Evolutionary conservation across 495 filamentous ascomycete genomes (phyloP), one percentile per base, ranked within the genome.

Genomic region (Penicillium lagena): DNA sequence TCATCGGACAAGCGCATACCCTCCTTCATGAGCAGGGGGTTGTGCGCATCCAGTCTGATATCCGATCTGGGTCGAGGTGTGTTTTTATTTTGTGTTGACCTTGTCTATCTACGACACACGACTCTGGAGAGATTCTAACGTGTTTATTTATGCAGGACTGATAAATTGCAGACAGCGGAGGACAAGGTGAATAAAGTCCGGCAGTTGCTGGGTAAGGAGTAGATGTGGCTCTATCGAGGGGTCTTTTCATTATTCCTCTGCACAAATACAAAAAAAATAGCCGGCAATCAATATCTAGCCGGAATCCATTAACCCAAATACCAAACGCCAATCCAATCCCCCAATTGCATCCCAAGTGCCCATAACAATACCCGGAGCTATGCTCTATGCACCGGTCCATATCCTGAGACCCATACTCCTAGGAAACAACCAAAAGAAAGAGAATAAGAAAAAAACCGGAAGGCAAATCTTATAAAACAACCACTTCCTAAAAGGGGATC

Each of bases 1-100:
- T 94, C 12, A 90, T 98, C 61, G 93, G 93, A 7, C 89, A 95
- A 65, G 89, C 88, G 12, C 93, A 98, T 68, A 78, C 75, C 5
- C 66, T 93, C 35, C 76, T 98, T 28, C 93, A 97, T 58, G 68
- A 83, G 51, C 81, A 81, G 40, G 93, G 91, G 27, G 78, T 89
- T 39, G 73, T 89, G 42, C 66, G 93, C 17, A 83, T 96, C 28
- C 93, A 98, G 69, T 86, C 80, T 34, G 89, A 93, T 64, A 95
- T 97, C 64, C 75, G 91, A 2, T 80, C 86, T 37, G 93, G 93
- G 7, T 85, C 86, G 42, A 83, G 87, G 87, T 90, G 59, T 50
- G 72, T 64, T 37, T 37, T 22, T 33, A 37, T 8, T 15, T 42
- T 38, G 43, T 29, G 14, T 32, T 28, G 10, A 49, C 42, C 45